Base-by-base conservation (phyloP, 129 eudicot species). In the Helichrysum umbraculigerum region DNA sequence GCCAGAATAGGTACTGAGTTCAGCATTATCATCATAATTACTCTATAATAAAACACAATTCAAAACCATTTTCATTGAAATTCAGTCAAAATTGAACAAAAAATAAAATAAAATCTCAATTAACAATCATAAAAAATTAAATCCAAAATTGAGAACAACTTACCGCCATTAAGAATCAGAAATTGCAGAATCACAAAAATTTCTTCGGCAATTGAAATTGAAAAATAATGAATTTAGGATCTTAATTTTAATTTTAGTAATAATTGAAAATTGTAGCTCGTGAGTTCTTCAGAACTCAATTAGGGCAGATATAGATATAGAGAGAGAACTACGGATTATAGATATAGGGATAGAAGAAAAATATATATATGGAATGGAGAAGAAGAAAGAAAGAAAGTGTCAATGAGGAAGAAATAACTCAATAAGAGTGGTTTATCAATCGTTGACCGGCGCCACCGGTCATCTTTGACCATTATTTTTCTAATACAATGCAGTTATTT, bases 391-490 rank as follows among this genome's bases (percentile, higher is more conserved):
- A 57, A 65, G 77, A 79, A 66, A 34, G 58, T 12, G 83, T 73
- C 41, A 68, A 68, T 33, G 73, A 50, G 33, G 82, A 64, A 58
- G 79, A 64, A 32, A 78, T n/a, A n/a, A n/a, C n/a, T n/a, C n/a
- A n/a, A n/a, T 44, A 58, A 56, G 83, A 76, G 71, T 68, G 85
- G 86, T 71, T 84, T 68, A 84, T 72, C 79, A 81, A 86, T 73
- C 87, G 83, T 81, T 87, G 91, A 90, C 96, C 71, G 86, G 90
- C 73, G 89, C 87, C 87, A 86, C 86, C 88, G 92, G 91, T 86
- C 70, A 84, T 74, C 67, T 84, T 87, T 90, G 96, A 90, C 92
- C 71, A 85, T 74, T 89, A 82, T 19, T 66, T 54, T 52, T 33
- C 56, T 71, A 14, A 71, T 50, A 66, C 50, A 68, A 6, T 22